phyloP scores from a whole-genome alignment of 805 yeast species.

The Wilhelminamyces savonicus region DNA sequence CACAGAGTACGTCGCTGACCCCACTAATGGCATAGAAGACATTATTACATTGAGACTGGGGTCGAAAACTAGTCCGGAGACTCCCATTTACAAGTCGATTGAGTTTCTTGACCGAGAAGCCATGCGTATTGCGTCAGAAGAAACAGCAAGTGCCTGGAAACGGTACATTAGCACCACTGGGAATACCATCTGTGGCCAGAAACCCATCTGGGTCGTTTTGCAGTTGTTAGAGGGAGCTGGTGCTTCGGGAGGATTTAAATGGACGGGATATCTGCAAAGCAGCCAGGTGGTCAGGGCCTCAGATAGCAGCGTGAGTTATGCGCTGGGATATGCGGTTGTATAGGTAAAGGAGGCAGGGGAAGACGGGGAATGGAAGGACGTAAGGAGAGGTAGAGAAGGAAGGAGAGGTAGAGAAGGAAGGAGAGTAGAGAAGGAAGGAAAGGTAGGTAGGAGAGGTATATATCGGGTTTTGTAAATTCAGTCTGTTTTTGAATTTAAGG shows the following conservation, averaged over 20 bases:
- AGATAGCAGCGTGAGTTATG: slow-evolving; percentile 90
- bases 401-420: no score
- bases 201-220: slow-evolving; percentile 66
- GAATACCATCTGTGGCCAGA: slow-evolving; percentile 91
- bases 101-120: slow-evolving; percentile 67
- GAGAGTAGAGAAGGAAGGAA: no score
- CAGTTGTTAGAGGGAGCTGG: slow-evolving; percentile 37
- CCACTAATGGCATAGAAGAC: no score
- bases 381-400: no score
- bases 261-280: slow-evolving; percentile 83
- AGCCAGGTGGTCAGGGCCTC: slow-evolving; percentile 36
- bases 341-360: no score
- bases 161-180: slow-evolving; percentile 64
- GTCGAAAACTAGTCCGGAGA: not conserved
- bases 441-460: no score
- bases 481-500: no score
- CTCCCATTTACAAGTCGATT: slow-evolving; percentile 65
- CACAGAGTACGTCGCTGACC: slow-evolving; percentile 25
- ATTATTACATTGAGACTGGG: no score
- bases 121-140: slow-evolving; percentile 54
- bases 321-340: slow-evolving; percentile 55
- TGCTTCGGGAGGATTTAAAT: slow-evolving; percentile 36
- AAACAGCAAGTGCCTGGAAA: slow-evolving; percentile 56
- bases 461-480: no score
- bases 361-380: no score